A percentile compares a stretch with the other conserved stretches of the same genome.
Evolutionary conservation across 352 stramenopile genomes (phyloP).

Genomic region (Phytopythium montanum): DNA sequence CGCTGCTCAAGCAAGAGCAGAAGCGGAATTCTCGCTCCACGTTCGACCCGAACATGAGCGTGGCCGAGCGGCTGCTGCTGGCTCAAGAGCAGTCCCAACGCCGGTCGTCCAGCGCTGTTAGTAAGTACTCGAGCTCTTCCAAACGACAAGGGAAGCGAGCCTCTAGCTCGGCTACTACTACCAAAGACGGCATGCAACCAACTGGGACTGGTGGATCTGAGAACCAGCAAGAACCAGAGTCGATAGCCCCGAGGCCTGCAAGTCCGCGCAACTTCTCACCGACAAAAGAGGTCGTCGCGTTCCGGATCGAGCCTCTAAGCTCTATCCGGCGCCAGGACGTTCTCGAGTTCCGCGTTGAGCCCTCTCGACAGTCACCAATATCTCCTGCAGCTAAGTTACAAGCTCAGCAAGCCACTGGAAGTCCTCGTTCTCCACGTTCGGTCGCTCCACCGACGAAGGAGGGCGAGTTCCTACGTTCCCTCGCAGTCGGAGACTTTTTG

Average conservation of each 20-base stretch:
- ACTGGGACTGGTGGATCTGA: background rate
- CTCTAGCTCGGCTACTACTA: background rate
- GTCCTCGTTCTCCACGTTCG: background rate
- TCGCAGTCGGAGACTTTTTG: constrained; percentile 68
- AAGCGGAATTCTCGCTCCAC: constrained; percentile 55
- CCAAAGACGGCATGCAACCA: background rate
- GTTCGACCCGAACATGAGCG: constrained; percentile 65
- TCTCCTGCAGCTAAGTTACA: background rate
- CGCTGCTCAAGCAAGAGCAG: constrained; percentile 49
- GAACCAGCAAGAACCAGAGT: background rate
- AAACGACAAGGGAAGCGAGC: background rate
- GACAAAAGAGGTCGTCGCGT: constrained; percentile 29
- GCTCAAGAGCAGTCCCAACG: constrained; percentile 42
- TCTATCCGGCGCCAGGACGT: constrained; percentile 11
- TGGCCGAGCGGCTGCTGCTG: constrained; percentile 57
- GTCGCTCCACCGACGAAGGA: constrained; percentile 23
- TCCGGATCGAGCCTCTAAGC: constrained; percentile 33
- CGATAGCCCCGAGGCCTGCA: background rate
- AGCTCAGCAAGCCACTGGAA: background rate
- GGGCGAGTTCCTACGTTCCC: constrained; percentile 50
- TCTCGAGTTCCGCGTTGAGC: constrained; percentile 22
- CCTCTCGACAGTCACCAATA: constrained; percentile 6
- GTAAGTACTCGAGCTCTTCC: constrained; percentile 8
- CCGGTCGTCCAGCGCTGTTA: constrained; percentile 11
- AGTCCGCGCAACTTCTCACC: constrained; percentile 17